Percentiles rank a stretch among this genome's conserved stretches.
Conservation (phyloP, 495 filamentous ascomycete genomes). For the Penicillium dipodomyicola region DNA sequence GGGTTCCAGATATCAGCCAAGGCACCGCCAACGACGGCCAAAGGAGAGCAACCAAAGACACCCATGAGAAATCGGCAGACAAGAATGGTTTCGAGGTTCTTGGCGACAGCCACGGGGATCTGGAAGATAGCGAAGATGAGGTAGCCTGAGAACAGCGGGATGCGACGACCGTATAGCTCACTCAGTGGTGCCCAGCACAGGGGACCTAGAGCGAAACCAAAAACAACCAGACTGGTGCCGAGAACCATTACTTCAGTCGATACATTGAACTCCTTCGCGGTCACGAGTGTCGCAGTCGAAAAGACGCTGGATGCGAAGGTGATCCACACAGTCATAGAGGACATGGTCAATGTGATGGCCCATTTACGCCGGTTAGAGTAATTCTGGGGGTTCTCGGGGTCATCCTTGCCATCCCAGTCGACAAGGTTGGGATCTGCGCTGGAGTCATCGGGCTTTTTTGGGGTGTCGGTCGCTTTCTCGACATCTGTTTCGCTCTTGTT, state of each 20-base stretch:
- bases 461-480: slow-evolving; percentile 12
- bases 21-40: slow-evolving; percentile 60
- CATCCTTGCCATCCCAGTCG: slow-evolving; percentile 50
- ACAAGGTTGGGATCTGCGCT: slow-evolving; percentile 43
- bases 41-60: slow-evolving; percentile 60
- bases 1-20: slow-evolving; percentile 62
- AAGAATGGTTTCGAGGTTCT: slow-evolving; percentile 58
- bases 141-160: slow-evolving; percentile 57
- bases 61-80: slow-evolving; percentile 61
- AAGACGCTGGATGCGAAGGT: slow-evolving; percentile 62
- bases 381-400: slow-evolving; percentile 72
- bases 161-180: slow-evolving; percentile 56
- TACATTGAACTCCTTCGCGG: slow-evolving; percentile 50
- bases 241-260: slow-evolving; percentile 55
- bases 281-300: slow-evolving; percentile 50
- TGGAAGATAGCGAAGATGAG: slow-evolving; percentile 59
- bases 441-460: slow-evolving; percentile 16
- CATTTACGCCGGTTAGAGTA: slow-evolving; percentile 63
- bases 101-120: slow-evolving; percentile 59
- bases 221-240: slow-evolving; percentile 55
- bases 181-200: slow-evolving; percentile 55
- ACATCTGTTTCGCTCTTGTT: slow-evolving; percentile 22
- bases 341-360: slow-evolving; percentile 62
- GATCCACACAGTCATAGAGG: slow-evolving; percentile 56
- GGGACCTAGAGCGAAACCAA: slow-evolving; percentile 55